Evolutionary conservation across 202 grass and related monocot genomes (phyloP), one percentile per base, ranked within the genome.

Genomic region (Panicum virgatum): DNA sequence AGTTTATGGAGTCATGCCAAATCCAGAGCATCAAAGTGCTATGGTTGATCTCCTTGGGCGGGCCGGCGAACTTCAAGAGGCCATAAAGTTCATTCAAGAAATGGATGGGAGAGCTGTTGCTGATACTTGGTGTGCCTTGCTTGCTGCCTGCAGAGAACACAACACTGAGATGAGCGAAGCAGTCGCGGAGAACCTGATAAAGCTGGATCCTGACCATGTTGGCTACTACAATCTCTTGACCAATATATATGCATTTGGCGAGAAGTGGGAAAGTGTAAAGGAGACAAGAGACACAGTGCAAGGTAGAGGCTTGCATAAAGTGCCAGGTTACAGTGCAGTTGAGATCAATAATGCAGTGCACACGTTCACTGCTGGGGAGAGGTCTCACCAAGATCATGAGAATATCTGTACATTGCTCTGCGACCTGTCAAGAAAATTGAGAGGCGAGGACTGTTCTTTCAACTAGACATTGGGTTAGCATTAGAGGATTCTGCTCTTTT

Each of bases 31-130:
- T 85, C 67, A 53, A 22, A 77, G 72, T 75, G 80, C 80, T 20
- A 83, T 93, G 68, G 90, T 93, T 81, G 93, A 97, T 83, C 90
- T 93, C 82, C 81, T 93, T 63, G 84, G 83, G 7, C 80, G 90
- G 15, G 68, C 83, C 1, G 88, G 93, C 47, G 40, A 93, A 67
- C 66, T 93, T 48, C 58, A 84, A 57, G 84, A 93, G 74, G 90
- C 93, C 60, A 77, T 59, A 25, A 66, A 29, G 30, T 3, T 96
- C 44, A 83, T 90, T 12, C 29, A 62, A 47, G 42, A 39, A 66
- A 92, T 81, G 58, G 62, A 32, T 66, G 77, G 69, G 20, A 79
- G 15, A 53, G 82, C 68, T 66, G 64, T 29, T 57, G 82, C 85
- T 50, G 78, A 80, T 78, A 53, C 83, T 69, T 92, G 84, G 92